Evolutionary conservation across 1,284 basidiomycete genomes (phyloP).

Genomic region (Ceratobasidium theobromae): DNA sequence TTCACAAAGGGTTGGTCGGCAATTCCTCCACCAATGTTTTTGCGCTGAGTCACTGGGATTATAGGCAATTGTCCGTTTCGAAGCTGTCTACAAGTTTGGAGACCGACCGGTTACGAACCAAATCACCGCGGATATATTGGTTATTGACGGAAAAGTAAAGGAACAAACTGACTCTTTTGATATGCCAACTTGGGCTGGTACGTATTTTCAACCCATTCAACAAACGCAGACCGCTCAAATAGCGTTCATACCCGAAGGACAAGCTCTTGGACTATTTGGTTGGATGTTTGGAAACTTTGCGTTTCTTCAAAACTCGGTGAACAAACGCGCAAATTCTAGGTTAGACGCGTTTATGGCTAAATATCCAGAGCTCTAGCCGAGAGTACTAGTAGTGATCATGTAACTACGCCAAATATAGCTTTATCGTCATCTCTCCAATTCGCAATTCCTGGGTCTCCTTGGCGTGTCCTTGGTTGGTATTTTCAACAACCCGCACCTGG

Average conservation of each 20-base stretch:
- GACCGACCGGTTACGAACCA: slow-evolving; percentile 22
- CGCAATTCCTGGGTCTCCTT: no score
- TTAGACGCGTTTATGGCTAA: slow-evolving; percentile 13
- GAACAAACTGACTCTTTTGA: slow-evolving; percentile 20
- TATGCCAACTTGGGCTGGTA: slow-evolving; percentile 14
- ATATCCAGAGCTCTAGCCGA: not conserved
- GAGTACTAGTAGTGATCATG: not conserved
- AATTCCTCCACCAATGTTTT: not conserved
- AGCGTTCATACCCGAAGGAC: not conserved
- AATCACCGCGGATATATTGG: slow-evolving; percentile 13
- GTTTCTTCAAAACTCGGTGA: slow-evolving; percentile 10
- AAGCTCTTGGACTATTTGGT: slow-evolving; percentile 17
- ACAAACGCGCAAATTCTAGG: slow-evolving; percentile 6
- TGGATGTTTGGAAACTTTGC: slow-evolving; percentile 17
- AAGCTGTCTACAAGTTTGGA: slow-evolving; percentile 24
- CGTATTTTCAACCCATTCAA: not conserved
- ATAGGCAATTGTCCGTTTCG: slow-evolving; percentile 19
- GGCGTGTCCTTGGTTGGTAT: no score
- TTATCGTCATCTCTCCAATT: no score
- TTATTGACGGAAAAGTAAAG: slow-evolving; percentile 25
- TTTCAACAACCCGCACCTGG: no score
- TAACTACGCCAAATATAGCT: no score
- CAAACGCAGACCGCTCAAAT: not conserved
- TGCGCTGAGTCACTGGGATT: not conserved
- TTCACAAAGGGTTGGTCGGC: not conserved